phyloP scores from a whole-genome alignment of 2,329 filamentous ascomycete species.

The Pestalotiopsis fici region DNA sequence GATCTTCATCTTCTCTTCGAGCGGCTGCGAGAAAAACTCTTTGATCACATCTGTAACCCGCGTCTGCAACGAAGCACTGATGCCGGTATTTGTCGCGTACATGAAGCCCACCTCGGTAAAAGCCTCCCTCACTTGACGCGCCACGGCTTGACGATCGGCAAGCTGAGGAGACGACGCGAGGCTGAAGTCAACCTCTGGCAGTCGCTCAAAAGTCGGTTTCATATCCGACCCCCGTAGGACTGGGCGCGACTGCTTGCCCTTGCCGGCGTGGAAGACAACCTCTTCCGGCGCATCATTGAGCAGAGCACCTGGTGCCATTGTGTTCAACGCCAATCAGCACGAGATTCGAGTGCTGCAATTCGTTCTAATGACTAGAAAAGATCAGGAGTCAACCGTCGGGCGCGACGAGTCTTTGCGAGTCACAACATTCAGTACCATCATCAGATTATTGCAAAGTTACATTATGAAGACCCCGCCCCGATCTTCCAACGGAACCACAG shows the following conservation, averaged over 20 bases:
- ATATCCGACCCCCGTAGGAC: slow-evolving; percentile 1
- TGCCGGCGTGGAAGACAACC: slow-evolving; percentile 14
- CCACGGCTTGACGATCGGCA: not conserved
- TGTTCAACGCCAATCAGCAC: not conserved
- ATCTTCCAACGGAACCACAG: not conserved
- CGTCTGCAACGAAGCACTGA: not conserved
- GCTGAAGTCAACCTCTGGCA: slow-evolving; percentile 8
- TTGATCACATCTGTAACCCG: not conserved
- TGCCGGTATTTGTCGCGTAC: slow-evolving; percentile 11
- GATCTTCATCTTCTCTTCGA: slow-evolving; percentile 8
- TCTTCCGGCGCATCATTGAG: slow-evolving; percentile 8
- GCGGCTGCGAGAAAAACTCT: slow-evolving; percentile 1
- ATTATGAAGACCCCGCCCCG: not conserved
- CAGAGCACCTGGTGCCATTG: slow-evolving; percentile 12
- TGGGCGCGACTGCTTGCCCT: slow-evolving; percentile 10
- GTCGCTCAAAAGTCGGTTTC: slow-evolving; percentile 8
- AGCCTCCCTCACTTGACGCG: slow-evolving; percentile 6
- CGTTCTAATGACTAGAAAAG: no score
- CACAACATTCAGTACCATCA: no score
- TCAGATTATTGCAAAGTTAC: not conserved
- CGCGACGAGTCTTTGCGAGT: no score
- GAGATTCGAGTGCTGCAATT: not conserved
- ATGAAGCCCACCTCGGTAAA: slow-evolving; percentile 10
- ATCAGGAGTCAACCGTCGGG: no score
- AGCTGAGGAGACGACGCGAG: not conserved